Percentiles rank a stretch among this genome's conserved stretches.
Evolutionary conservation across 1,139 yeast genomes (phyloP).

Genomic region (Meyerozyma smithsonii): DNA sequence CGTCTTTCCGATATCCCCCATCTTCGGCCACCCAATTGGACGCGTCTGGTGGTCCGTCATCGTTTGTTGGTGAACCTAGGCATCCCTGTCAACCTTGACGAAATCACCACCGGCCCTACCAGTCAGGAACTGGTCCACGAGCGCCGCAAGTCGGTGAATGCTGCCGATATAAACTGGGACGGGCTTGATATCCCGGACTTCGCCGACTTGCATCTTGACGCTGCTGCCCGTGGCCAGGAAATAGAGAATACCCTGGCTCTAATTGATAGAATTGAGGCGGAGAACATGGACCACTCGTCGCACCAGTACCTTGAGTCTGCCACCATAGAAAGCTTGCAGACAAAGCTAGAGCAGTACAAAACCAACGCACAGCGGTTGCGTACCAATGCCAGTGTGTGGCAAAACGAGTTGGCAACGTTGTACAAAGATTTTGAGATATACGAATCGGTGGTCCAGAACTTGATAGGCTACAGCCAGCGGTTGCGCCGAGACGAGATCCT

Average conservation of each 20-base stretch:
- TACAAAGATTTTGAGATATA: conserved; percentile 56
- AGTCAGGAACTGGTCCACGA: conserved; percentile 2
- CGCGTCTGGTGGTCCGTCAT: conserved; percentile 51
- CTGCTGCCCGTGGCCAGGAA: conserved; percentile 15
- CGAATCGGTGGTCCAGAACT: conserved; percentile 66
- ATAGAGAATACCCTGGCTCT: conserved; percentile 21
- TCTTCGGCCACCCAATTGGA: conserved; percentile 54
- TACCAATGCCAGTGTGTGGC: conserved; percentile 46
- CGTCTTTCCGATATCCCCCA: conserved; percentile 24
- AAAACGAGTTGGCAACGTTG: conserved; percentile 34
- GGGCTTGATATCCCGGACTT: conserved; percentile 24
- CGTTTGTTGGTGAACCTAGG: conserved; percentile 53
- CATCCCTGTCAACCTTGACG: conserved; percentile 56
- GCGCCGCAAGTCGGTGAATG: conserved; percentile 22
- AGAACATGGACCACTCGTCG: conserved; percentile 32
- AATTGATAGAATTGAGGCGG: conserved; percentile 31
- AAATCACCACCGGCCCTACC: conserved; percentile 17
- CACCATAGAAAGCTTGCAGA: conserved; percentile 18
- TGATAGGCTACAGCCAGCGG: conserved; percentile 67
- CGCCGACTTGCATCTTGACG: conserved; percentile 17
- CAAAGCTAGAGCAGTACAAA: conserved; percentile 26
- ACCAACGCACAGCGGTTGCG: conserved; percentile 27
- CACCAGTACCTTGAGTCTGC: conserved; percentile 22
- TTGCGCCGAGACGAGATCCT: conserved; percentile 46
- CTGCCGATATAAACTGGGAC: conserved; percentile 31